Evolutionary conservation across 768 basidiomycete genomes (phyloP), one percentile per base, ranked within the genome.

Genomic region (Auricularia auricula-judae): DNA sequence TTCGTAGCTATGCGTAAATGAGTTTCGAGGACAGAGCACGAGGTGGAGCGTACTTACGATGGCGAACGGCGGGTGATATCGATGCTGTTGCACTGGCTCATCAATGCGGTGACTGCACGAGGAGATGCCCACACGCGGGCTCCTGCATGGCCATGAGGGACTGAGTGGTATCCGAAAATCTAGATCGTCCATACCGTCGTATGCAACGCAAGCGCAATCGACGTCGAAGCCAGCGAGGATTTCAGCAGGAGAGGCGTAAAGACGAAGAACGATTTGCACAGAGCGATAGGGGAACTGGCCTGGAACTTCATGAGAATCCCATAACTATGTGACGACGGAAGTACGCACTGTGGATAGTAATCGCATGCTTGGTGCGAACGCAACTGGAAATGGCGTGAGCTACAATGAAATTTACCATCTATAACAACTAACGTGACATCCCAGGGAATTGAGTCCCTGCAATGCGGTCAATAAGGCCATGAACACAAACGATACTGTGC

Each of bases 141-240:
- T 4, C 53, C 53, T 54, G 53, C n/a, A n/a, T 12, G 12, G 44
- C n/a, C 12, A 29, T 29, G 29, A 29, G 29, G 29, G 29, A 29
- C 29, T 29, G 29, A 29, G 29, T 29, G 29, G 29, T 29, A 29
- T 29, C 29, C 29, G 29, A 29, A 29, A 29, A 29, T 29, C 2
- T 29, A 29, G 29, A 54, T 54, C 11, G 10, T 11, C 18, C 18
- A 7, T 18, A 65, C 81, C 82, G 66, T 83, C 79, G 62, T 76
- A 86, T 1, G 81, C 80, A 62, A 81, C 84, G 73, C 84, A 86
- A 3, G 85, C 83, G 0, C 82, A 82, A 66, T 87, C 85, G 54
- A 87, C 80, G 67, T 87, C 86, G 66, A 87, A 87, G 8, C 85
- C 86, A 4, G 85, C 83, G 1, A 87, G 76, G 63, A 87, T 78